These are phyloP conservation scores for Tricharina praecox DNA, from an alignment of 495 filamentous ascomycete genomes.

Conservation along the genomic window DNA sequence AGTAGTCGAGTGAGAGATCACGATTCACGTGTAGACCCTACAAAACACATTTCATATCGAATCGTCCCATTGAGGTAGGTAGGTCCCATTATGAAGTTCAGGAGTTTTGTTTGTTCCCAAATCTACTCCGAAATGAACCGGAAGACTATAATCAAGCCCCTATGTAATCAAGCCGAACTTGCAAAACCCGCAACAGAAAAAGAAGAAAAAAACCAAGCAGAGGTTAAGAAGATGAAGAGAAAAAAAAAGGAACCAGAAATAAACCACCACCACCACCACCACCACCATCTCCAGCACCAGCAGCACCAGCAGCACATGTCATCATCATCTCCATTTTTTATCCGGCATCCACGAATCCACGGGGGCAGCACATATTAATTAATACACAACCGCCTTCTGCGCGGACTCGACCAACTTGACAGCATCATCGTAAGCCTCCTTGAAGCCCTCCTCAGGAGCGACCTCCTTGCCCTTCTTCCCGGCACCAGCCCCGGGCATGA, in stretches of 20 bases:
- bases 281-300: neutral
- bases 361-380: no score
- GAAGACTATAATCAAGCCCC: no score
- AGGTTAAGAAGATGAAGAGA: slow-evolving; percentile 25
- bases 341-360: no score
- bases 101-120: no score
- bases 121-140: no score
- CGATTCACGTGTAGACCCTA: no score
- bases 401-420: slow-evolving; percentile 61
- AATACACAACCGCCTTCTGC: slow-evolving; percentile 34
- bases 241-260: slow-evolving; percentile 18
- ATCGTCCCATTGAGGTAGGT: no score
- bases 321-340: neutral
- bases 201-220: slow-evolving; percentile 8
- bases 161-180: no score
- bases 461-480: slow-evolving; percentile 38
- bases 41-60: no score
- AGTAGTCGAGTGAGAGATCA: no score
- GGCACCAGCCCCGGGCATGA: slow-evolving; percentile 37
- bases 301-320: neutral
- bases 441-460: slow-evolving; percentile 47
- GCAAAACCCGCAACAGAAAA: neutral
- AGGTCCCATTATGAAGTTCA: no score
- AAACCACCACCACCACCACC: neutral
- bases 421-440: slow-evolving; percentile 53